Percentiles rank a stretch among this genome's conserved stretches.
Conservation (phyloP, 495 filamentous ascomycete species). For the Aspergillus affinis region DNA sequence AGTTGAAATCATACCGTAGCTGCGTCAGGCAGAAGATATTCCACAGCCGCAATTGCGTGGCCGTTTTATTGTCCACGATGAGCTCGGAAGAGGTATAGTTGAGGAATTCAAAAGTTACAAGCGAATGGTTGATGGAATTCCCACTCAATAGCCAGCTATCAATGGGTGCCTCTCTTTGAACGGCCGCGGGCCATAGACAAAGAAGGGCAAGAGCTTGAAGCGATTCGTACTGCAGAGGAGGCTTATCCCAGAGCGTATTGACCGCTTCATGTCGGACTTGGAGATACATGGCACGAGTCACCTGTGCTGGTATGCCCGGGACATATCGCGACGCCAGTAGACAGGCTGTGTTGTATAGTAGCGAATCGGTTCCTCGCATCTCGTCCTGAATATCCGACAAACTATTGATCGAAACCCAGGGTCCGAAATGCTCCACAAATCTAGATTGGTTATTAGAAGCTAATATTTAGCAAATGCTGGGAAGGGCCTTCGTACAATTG, state of each 20-base stretch:
- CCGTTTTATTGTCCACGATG: conserved; percentile 30
- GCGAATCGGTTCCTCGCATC: conserved; percentile 31
- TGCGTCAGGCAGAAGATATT: conserved; percentile 41
- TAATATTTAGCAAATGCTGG: background rate
- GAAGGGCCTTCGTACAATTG: conserved; percentile 30
- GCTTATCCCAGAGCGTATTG: conserved; percentile 35
- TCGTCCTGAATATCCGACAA: conserved; percentile 25
- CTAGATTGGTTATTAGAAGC: conserved; percentile 22
- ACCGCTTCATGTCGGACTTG: conserved; percentile 37
- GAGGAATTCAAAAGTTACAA: conserved; percentile 35
- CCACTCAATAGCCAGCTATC: conserved; percentile 46
- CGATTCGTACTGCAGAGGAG: conserved; percentile 35
- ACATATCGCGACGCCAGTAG: conserved; percentile 42
- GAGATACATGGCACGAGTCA: conserved; percentile 35
- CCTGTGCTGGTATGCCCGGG: conserved; percentile 32
- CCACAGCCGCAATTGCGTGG: conserved; percentile 39
- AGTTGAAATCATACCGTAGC: conserved; percentile 32
- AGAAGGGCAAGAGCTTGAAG: conserved; percentile 40
- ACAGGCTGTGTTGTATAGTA: conserved; percentile 42
- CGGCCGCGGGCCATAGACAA: conserved; percentile 37
- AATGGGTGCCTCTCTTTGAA: conserved; percentile 38
- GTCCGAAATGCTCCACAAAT: conserved; percentile 40
- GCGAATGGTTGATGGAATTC: conserved; percentile 43
- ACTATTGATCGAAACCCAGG: conserved; percentile 37
- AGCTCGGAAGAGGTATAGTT: conserved; percentile 25